Percentiles rank a stretch among this genome's conserved stretches.
phyloP scores from a whole-genome alignment of 1,284 basidiomycete genomes.

The Golubevia sp. region DNA sequence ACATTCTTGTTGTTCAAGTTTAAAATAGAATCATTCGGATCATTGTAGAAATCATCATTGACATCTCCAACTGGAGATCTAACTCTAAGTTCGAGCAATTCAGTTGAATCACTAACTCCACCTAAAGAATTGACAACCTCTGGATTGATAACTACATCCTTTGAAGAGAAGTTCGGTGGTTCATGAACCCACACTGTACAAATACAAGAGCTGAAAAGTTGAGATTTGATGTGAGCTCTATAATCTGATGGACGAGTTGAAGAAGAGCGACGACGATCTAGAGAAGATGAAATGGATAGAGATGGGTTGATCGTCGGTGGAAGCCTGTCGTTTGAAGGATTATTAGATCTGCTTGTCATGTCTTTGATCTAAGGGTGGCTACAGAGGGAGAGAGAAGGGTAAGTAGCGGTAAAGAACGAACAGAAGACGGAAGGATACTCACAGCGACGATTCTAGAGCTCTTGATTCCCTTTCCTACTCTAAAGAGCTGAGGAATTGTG shows the following conservation, averaged over 20 bases:
- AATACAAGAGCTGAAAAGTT: slow-evolving; percentile 8
- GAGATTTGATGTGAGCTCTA: slow-evolving; percentile 12
- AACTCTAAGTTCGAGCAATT: slow-evolving; percentile 36
- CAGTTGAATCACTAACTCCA: slow-evolving; percentile 31
- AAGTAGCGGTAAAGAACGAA: not conserved
- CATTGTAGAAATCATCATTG: not conserved
- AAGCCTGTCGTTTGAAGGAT: not conserved
- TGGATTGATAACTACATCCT: slow-evolving; percentile 54
- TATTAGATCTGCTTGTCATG: not conserved
- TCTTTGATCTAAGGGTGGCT: too few relatives aligned
- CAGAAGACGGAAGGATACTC: too few relatives aligned
- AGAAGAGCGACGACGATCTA: slow-evolving; percentile 10
- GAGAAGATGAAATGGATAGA: not conserved
- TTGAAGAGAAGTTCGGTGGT: slow-evolving; percentile 51
- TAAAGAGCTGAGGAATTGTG: too few relatives aligned
- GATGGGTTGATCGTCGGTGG: not conserved
- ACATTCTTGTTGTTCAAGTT: not conserved
- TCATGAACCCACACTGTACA: slow-evolving; percentile 46
- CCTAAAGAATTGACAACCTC: slow-evolving; percentile 26
- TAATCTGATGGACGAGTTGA: slow-evolving; percentile 8
- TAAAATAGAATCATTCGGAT: too few relatives aligned
- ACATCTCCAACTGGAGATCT: not conserved
- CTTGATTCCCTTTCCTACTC: too few relatives aligned
- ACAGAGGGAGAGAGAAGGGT: not conserved
- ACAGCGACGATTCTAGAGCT: too few relatives aligned